Base-by-base conservation (phyloP, 129 eudicot species). In the Kitagawia praeruptora region DNA sequence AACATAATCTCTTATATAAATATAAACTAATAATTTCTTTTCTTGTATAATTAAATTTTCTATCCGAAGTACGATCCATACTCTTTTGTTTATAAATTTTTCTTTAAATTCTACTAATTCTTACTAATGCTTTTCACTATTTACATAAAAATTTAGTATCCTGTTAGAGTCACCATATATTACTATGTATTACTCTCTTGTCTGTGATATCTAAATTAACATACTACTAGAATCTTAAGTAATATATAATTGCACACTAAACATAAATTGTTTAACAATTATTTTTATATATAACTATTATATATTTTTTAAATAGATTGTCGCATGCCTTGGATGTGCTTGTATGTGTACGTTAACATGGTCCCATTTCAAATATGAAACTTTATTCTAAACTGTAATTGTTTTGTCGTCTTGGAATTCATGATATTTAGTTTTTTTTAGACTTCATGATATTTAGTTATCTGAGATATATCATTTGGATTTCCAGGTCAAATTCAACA, bases 401-500 rank as follows among this genome's bases (percentile, higher is more conserved):
- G 25, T 56, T 23, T 8, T 56, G 66, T 23, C 69, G 12, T 37
- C 44, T 70, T 18, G 25, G 27, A 70, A 37, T 16, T 21, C 6
- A 70, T 70, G 27, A 37, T 38, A 45, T 74, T 40, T n/a, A 13
- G 77, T 46, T 46, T 34, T 34, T 34, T 34, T 70, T 18, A 13
- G 27, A 70, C 18, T 16, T 21, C 6, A 70, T 70, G 27, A 37
- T 38, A 45, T 74, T 40, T n/a, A 13, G 77, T 46, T 46, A 46
- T 74, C 28, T 44, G 77, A 41, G n/a, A 44, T 18, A 16, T 53
- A 70, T 76, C 6, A 58, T 81, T 41, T 88, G 75, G 48, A 58
- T 27, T 63, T 72, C 79, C 91, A 91, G 97, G 97, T 80, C 41
- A 87, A 70, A 83, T 84, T 73, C 84, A 80, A 63, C 85, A 81